Evolutionary conservation across 1,284 basidiomycete genomes (phyloP), one percentile per base, ranked within the genome.

Genomic region (Pterulicium gracile): DNA sequence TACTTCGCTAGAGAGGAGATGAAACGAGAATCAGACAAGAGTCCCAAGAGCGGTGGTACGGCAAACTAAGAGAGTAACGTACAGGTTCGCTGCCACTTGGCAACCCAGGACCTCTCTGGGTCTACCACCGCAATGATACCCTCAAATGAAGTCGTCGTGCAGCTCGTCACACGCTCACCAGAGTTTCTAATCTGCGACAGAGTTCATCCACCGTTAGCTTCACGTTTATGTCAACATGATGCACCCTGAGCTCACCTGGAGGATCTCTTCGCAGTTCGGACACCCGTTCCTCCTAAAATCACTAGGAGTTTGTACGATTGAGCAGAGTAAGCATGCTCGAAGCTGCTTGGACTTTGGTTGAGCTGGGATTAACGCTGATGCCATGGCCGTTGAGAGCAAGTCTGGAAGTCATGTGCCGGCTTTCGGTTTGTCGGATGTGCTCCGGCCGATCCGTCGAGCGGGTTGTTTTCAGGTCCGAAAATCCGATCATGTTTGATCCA

Each of bases 211-310:
- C 19, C 39, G 34, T 17, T 20, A 19, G 24, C 4, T 14, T n/a
- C n/a, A n/a, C n/a, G n/a, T n/a, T n/a, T n/a, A n/a, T n/a, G n/a
- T n/a, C n/a, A n/a, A n/a, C n/a, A n/a, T n/a, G n/a, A n/a, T n/a
- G n/a, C n/a, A n/a, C n/a, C n/a, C n/a, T 20, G 13, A 10, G 53
- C 67, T 45, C 42, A 93, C 95, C 70, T 94, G 86, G 62, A 98
- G 79, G 54, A 95, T 75, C 56, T 95, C 88, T 57, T 98, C 95
- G 63, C 95, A 98, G 61, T 98, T 98, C 32, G 95, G 95, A 61
- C 95, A 98, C 2, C 95, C 95, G 40, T 73, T 69, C 52, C 79
- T 79, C 46, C 84, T 70, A 61, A 98, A 98, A 55, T 98, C 95
- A 47, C 73, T 70, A 0, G 89, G 81, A 0, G 81, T 72, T 59